These are phyloP conservation scores for Sarocladium kiliense DNA, from an alignment of 2,329 filamentous ascomycete genomes.

Conservation along the genomic window DNA sequence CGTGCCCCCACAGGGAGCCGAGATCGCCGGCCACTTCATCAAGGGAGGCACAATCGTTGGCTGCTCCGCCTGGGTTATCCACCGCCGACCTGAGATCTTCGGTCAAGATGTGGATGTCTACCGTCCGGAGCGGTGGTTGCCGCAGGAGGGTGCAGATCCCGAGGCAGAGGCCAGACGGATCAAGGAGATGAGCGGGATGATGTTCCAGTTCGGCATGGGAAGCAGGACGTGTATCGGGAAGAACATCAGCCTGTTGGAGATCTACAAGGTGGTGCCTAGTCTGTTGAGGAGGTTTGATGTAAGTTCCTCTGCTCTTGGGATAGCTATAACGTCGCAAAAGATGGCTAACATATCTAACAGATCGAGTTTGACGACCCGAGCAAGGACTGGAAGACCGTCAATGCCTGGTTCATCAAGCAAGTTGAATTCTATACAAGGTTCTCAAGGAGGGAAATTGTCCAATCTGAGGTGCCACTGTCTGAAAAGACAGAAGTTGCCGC, in stretches of 20 bases:
- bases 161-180: slow-evolving; percentile 46
- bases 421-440: slow-evolving; percentile 47
- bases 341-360: slow-evolving; percentile 24
- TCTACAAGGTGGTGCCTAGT: slow-evolving; percentile 57
- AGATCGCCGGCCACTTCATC: slow-evolving; percentile 58
- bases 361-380: slow-evolving; percentile 48
- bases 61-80: slow-evolving; percentile 70
- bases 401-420: slow-evolving; percentile 61
- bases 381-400: slow-evolving; percentile 53
- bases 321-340: neutral
- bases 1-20: slow-evolving; percentile 58
- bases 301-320: slow-evolving; percentile 8
- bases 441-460: slow-evolving; percentile 36
- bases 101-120: slow-evolving; percentile 61
- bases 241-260: slow-evolving; percentile 59
- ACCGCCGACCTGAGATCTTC: slow-evolving; percentile 63
- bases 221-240: slow-evolving; percentile 66
- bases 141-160: slow-evolving; percentile 31
- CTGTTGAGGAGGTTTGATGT: slow-evolving; percentile 61
- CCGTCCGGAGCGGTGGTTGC: slow-evolving; percentile 63
- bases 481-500: neutral
- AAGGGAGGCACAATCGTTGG: slow-evolving; percentile 70
- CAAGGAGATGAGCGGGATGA: slow-evolving; percentile 62
- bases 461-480: slow-evolving; percentile 19
- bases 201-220: slow-evolving; percentile 71